Evolutionary conservation across 78 protist genomes (phyloP), one percentile per base, ranked within the genome.

Genomic region (Pelomyxa schiedti): DNA sequence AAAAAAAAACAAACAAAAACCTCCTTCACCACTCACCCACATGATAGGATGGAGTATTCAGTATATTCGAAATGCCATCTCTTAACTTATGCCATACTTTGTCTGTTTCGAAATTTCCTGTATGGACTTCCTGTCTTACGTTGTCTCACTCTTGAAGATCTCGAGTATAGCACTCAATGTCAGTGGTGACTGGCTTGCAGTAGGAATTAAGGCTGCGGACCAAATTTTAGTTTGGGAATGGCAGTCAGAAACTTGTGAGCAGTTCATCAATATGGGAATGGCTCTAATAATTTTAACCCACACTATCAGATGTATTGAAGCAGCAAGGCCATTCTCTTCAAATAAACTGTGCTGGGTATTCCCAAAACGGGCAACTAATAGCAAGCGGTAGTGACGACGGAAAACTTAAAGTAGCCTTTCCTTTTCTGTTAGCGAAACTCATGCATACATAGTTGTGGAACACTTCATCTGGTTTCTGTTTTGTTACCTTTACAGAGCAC

Each of bases 191-290:
- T 94, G 95, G 96, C 70, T 95, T 58, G 98, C 96, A 16, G 84
- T 95, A 7, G 97, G 92, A 26, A 53, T 75, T 32, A 66, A 63
- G 5, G 42, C 40, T n/a, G 65, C 77, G 8, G 95, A 95, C 0
- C 96, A 92, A 75, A 82, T 95, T 16, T 72, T 93, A 16, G 98
- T 95, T 32, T 95, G 98, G 98, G 98, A 95, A 63, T 95, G 98
- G 98, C 75, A 78, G 53, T 75, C 93, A 2, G 98, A 95, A 70
- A 79, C 93, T 9, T 88, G 69, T 53, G 2, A 1, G 69, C 70
- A n/a, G 24, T 66, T 66, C 37, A 29, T 9, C 9, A 8, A 66
- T n/a, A n/a, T 9, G 16, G n/a, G 37, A 36, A 52, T 52, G 63
- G 36, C 63, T 52, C 24, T 9, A 36, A 66, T 29, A 22, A n/a